Conservation (phyloP, 345 rosid genomes). For the Eucalyptus erythrocorys region DNA sequence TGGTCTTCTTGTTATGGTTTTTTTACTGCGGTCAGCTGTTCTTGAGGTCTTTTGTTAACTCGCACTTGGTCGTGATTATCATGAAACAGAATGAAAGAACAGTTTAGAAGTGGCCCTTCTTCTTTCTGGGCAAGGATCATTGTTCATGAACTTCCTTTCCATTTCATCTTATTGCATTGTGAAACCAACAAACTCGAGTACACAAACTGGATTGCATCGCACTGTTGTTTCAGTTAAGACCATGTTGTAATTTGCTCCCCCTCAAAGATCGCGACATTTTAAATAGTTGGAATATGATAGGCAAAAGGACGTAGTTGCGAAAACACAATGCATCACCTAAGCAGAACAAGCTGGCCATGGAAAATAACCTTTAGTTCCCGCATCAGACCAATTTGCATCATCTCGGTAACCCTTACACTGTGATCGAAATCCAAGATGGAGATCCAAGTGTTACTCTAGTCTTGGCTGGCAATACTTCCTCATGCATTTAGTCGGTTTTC, state of each 20-base stretch:
- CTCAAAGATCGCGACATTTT: neutral
- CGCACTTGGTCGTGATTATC: neutral
- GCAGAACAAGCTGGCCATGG: neutral
- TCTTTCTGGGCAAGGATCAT: neutral
- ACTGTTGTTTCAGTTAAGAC: neutral
- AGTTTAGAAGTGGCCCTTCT: neutral
- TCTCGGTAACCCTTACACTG: neutral
- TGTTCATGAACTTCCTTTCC: neutral
- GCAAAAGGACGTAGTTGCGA: neutral
- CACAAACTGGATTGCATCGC: neutral
- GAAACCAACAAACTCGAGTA: neutral
- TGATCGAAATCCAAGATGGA: neutral
- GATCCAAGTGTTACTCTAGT: neutral
- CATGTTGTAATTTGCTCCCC: neutral
- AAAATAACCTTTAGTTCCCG: neutral
- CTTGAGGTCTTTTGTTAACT: neutral
- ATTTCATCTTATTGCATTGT: neutral
- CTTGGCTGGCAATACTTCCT: neutral
- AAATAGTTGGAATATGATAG: neutral
- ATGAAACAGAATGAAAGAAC: neutral
- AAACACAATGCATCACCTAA: neutral
- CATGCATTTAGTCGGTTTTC: neutral
- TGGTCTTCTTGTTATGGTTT: neutral
- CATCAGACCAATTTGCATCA: neutral
- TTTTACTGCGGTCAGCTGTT: neutral